Evolutionary conservation across 805 yeast genomes (phyloP), one percentile per base, ranked within the genome.

Genomic region (Cyberlindnera maritima): DNA sequence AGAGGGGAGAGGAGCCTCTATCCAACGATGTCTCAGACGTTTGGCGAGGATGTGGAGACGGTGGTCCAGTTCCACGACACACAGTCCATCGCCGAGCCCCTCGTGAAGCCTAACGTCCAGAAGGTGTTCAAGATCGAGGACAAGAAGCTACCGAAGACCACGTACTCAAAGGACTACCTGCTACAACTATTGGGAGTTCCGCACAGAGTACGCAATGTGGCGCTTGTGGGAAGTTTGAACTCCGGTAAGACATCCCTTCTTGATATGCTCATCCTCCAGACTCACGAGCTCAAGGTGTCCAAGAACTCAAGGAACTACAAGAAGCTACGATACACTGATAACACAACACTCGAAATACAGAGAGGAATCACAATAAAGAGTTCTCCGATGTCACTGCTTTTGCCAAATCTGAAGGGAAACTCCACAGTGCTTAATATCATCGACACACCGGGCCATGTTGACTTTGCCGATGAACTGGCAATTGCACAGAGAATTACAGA

Each of bases 371-470:
- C 95, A 1, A 72, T 88, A 14, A 82, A 82, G 56, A 43, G 84
- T 1, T 67, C 83, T 1, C 81, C 88, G 0, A 72, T 85, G 53
- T 69, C 92, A 0, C 55, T 88, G 10, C 61, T 91, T 7, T 62
- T 84, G 14, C 77, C 76, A 0, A 79, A 80, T 58, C 51, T 78
- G 25, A 66, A 66, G 14, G 77, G 72, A 1, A 79, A 76, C 50
- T 83, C 96, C 0, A 65, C 69, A 15, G 77, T 79, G 0, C 57
- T 83, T 18, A 88, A 85, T 58, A 51, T 91, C 1, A 54, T 89
- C 1, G 99, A 95, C 58, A 72, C 96, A 0, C 99, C 99, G 0
- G 99, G 99, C 0, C 98, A 94, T 64, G 76, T 79, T 0, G 83
- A 89, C 59, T 94, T 94, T 59, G 67, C 72, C 25, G 97, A 89